These are phyloP conservation scores for Xylaria sp. DNA, from an alignment of 2,329 filamentous ascomycete genomes.

Conservation along the genomic window DNA sequence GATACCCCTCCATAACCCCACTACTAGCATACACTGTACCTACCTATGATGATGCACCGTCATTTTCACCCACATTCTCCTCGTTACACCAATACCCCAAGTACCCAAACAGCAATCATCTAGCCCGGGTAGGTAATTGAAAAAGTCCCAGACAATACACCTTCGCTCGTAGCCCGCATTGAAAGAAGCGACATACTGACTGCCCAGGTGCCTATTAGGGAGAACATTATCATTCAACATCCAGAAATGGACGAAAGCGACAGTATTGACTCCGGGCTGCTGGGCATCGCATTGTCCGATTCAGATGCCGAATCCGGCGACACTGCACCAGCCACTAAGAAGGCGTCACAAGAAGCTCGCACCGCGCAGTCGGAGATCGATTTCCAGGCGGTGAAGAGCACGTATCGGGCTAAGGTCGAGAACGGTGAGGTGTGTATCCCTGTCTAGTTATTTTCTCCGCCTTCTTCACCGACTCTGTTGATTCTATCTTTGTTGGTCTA, in stretches of 20 bases:
- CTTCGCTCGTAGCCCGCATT: background rate
- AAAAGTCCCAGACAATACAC: background rate
- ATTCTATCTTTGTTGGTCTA: background rate
- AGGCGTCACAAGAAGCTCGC: constrained; percentile 33
- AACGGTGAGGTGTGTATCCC: constrained; percentile 62
- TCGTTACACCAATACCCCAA: no score
- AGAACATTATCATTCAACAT: background rate
- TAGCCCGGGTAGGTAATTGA: background rate
- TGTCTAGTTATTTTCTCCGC: background rate
- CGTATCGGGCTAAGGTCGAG: constrained; percentile 62
- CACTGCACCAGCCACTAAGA: constrained; percentile 36
- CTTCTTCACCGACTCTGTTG: background rate
- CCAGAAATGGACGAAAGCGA: constrained; percentile 49
- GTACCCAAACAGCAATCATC: background rate
- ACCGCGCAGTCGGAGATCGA: constrained; percentile 60
- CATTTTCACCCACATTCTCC: background rate
- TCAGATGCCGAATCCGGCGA: constrained; percentile 49
- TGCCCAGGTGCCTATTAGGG: background rate
- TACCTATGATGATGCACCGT: no score
- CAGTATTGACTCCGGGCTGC: constrained; percentile 52
- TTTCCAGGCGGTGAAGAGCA: constrained; percentile 59
- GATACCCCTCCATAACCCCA: constrained; percentile 44
- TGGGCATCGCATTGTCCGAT: constrained; percentile 57
- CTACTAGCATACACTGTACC: constrained; percentile 33
- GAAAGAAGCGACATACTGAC: no score